Conservation (phyloP, 2,329 filamentous ascomycete species). For the Alternaria novae-zelandiae region DNA sequence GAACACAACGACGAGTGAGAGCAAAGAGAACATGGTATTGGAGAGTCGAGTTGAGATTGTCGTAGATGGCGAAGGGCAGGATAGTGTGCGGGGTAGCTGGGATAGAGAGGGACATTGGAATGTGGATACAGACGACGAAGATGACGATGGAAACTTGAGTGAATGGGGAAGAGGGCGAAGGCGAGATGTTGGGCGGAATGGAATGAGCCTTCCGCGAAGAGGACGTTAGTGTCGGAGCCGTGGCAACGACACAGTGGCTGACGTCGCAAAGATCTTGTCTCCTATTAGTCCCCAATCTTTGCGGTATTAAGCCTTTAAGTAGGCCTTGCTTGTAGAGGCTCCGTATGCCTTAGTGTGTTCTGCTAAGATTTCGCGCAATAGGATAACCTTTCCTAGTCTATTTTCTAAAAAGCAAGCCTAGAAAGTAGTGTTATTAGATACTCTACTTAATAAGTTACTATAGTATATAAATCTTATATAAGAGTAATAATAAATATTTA, state of each 20-base stretch:
- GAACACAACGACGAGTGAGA: constrained; percentile 2
- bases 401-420: not conserved
- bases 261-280: not conserved
- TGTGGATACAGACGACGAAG: not conserved
- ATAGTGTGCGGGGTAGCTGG: constrained; percentile 8
- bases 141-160: constrained; percentile 12
- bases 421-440: not conserved
- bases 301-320: not conserved
- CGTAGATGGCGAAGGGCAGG: constrained; percentile 18
- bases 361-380: not conserved
- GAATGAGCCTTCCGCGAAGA: constrained; percentile 22
- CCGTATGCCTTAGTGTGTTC: not conserved
- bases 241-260: not conserved
- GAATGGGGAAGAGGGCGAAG: constrained; percentile 22
- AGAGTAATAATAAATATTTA: no score
- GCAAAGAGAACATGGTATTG: constrained; percentile 32
- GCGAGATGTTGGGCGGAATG: constrained; percentile 10
- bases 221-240: not conserved
- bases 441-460: not conserved
- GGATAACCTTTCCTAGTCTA: not conserved
- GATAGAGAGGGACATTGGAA: constrained; percentile 4
- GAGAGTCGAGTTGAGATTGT: constrained; percentile 35
- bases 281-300: not conserved
- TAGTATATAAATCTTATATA: no score
- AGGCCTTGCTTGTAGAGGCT: not conserved